A percentile compares a stretch with the other conserved stretches of the same genome.
Conservation (phyloP, 2,329 filamentous ascomycete genomes). For the Knufia fluminis region DNA sequence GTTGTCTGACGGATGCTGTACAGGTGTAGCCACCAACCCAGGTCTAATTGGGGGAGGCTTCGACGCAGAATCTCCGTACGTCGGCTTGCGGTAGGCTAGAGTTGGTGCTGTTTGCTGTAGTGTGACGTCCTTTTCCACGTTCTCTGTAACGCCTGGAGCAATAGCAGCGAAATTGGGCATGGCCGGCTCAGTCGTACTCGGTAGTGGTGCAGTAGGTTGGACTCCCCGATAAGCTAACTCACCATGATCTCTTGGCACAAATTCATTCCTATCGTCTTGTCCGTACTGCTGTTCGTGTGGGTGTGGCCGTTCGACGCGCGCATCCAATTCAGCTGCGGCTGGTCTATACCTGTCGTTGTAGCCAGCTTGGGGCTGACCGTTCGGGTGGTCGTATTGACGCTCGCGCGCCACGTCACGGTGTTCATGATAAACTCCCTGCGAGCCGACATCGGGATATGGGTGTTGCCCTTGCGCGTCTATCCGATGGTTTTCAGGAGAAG, state of each 20-base stretch:
- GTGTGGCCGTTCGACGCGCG: not conserved
- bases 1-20: slow-evolving; percentile 35
- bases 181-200: slow-evolving; percentile 17
- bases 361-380: not conserved
- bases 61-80: slow-evolving; percentile 14
- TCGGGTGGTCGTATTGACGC: too few relatives aligned
- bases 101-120: slow-evolving; percentile 15
- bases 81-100: slow-evolving; percentile 25
- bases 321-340: not conserved
- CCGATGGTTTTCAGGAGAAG: not conserved
- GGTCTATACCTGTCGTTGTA: not conserved
- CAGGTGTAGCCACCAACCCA: slow-evolving; percentile 24
- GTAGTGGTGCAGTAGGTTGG: not conserved
- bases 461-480: not conserved
- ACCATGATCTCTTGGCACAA: slow-evolving; percentile 16
- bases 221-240: not conserved
- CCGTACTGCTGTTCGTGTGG: slow-evolving; percentile 7
- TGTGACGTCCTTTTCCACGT: slow-evolving; percentile 16
- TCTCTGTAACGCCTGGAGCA: slow-evolving; percentile 27
- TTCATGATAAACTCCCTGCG: not conserved
- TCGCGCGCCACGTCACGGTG: too few relatives aligned
- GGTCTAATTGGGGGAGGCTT: slow-evolving; percentile 12
- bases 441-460: not conserved
- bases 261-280: not conserved
- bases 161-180: slow-evolving; percentile 56